Evolutionary conservation across 148 eudicot genomes (phyloP).

Genomic region (Salicornia ramosissima): DNA sequence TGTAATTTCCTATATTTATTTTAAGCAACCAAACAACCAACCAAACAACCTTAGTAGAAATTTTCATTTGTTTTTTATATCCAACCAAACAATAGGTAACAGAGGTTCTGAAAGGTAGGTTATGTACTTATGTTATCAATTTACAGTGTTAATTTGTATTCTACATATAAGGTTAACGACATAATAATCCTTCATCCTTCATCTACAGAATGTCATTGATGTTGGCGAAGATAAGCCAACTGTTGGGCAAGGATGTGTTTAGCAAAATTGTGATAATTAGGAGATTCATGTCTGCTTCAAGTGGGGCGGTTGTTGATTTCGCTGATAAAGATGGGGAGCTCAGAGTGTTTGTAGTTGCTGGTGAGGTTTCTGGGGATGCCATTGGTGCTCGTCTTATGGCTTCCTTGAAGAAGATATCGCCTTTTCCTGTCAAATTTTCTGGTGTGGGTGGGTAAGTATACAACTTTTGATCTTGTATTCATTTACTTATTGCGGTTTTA

Average conservation of each 20-base stretch:
- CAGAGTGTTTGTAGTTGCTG: conserved; percentile 84
- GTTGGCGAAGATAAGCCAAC: conserved; percentile 17
- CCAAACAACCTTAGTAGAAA: no score
- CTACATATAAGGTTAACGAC: neutral
- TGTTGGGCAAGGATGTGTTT: conserved; percentile 8
- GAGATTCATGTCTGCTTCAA: conserved; percentile 46
- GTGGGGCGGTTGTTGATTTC: conserved; percentile 50
- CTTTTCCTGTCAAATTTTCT: conserved; percentile 65
- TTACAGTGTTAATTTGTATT: neutral
- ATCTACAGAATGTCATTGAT: conserved; percentile 6
- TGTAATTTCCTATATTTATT: no score
- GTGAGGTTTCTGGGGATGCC: conserved; percentile 92
- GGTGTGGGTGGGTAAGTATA: conserved; percentile 87
- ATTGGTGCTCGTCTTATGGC: conserved; percentile 82
- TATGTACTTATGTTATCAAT: no score
- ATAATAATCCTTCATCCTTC: neutral
- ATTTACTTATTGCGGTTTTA: neutral
- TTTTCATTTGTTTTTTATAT: no score
- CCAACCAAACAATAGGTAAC: no score
- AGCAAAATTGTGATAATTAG: conserved; percentile 24
- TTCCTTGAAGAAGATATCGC: conserved; percentile 65
- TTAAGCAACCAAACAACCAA: no score
- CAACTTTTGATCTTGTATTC: neutral
- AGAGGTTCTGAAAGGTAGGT: no score
- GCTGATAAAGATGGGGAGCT: conserved; percentile 85